Percentiles rank a stretch among this genome's conserved stretches.
These are phyloP conservation scores for Lactarius hengduanensis DNA, from an alignment of 768 basidiomycete species.

Conservation along the genomic window DNA sequence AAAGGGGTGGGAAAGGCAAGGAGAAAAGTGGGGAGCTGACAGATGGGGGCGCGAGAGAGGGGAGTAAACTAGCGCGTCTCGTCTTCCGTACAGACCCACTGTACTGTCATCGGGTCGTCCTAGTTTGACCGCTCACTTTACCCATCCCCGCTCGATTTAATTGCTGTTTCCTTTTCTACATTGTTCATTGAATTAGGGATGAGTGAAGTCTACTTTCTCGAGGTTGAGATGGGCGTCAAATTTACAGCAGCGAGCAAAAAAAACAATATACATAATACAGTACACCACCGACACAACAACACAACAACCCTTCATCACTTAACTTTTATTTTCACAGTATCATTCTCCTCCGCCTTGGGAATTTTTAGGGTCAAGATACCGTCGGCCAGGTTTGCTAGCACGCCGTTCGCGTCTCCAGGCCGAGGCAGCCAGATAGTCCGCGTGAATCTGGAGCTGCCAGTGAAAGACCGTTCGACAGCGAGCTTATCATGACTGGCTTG, in stretches of 20 bases:
- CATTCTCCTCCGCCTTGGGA: slow-evolving; percentile 60
- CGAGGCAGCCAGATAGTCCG: slow-evolving; percentile 73
- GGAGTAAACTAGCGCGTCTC: neutral
- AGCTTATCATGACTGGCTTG: slow-evolving; percentile 39
- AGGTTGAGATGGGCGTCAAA: slow-evolving; percentile 23
- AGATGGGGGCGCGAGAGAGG: slow-evolving; percentile 8
- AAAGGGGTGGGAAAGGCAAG: slow-evolving; percentile 11
- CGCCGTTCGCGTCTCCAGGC: slow-evolving; percentile 54
- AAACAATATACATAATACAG: slow-evolving; percentile 7
- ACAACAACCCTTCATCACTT: slow-evolving; percentile 30
- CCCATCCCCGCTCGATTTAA: slow-evolving; percentile 1
- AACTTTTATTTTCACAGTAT: slow-evolving; percentile 48
- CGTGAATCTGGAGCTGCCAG: slow-evolving; percentile 54
- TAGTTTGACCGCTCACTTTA: neutral
- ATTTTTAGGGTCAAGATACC: slow-evolving; percentile 66
- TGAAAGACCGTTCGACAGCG: slow-evolving; percentile 59
- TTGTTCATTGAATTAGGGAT: slow-evolving; percentile 3
- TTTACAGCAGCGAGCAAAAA: neutral
- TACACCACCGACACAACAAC: neutral
- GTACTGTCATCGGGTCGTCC: neutral
- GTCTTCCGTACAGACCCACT: neutral
- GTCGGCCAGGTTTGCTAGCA: slow-evolving; percentile 63
- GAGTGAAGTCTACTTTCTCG: neutral
- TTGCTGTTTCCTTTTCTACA: neutral
- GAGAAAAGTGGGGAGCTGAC: slow-evolving; percentile 17